phyloP scores from a whole-genome alignment of 495 filamentous ascomycete genomes.

The Hypoxylon intermedium region DNA sequence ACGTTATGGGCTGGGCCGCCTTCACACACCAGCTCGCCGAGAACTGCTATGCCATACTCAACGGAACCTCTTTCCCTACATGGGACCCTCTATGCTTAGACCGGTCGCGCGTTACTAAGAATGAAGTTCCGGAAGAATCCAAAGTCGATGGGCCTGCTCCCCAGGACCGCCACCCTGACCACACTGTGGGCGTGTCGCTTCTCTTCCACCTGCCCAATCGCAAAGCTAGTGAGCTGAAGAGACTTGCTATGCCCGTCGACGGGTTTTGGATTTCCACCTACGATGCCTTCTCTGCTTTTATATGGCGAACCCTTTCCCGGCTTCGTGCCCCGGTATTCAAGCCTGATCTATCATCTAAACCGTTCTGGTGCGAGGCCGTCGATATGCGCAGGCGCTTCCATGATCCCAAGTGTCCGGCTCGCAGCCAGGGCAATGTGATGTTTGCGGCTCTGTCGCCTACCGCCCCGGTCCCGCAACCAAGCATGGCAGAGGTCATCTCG shows the following conservation, averaged over 20 bases:
- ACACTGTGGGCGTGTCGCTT: too few relatives aligned
- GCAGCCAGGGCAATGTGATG: slow-evolving; percentile 46
- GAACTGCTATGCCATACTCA: slow-evolving; percentile 49
- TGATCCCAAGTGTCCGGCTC: slow-evolving; percentile 32
- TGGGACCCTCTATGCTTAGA: slow-evolving; percentile 47
- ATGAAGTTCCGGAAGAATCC: slow-evolving; percentile 35
- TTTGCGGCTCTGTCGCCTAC: slow-evolving; percentile 33
- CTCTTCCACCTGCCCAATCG: too few relatives aligned
- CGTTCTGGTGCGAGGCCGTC: slow-evolving; percentile 45
- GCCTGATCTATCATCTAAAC: slow-evolving; percentile 21
- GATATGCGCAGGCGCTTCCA: slow-evolving; percentile 48
- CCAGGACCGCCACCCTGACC: too few relatives aligned
- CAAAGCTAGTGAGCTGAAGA: too few relatives aligned
- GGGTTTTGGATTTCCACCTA: slow-evolving; percentile 50
- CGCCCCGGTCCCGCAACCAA: slow-evolving; percentile 26
- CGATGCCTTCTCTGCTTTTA: slow-evolving; percentile 49
- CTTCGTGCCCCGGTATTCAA: slow-evolving; percentile 41
- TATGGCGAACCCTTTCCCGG: slow-evolving; percentile 44
- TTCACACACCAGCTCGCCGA: slow-evolving; percentile 50
- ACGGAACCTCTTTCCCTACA: slow-evolving; percentile 35
- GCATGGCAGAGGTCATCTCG: slow-evolving; percentile 36
- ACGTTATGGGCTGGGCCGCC: slow-evolving; percentile 50
- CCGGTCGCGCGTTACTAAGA: slow-evolving; percentile 39
- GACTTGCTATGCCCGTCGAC: too few relatives aligned
- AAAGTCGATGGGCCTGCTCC: too few relatives aligned